Percentiles rank a stretch among this genome's conserved stretches.
phyloP scores from a whole-genome alignment of 2,329 filamentous ascomycete genomes.

The Fusarium sp. region DNA sequence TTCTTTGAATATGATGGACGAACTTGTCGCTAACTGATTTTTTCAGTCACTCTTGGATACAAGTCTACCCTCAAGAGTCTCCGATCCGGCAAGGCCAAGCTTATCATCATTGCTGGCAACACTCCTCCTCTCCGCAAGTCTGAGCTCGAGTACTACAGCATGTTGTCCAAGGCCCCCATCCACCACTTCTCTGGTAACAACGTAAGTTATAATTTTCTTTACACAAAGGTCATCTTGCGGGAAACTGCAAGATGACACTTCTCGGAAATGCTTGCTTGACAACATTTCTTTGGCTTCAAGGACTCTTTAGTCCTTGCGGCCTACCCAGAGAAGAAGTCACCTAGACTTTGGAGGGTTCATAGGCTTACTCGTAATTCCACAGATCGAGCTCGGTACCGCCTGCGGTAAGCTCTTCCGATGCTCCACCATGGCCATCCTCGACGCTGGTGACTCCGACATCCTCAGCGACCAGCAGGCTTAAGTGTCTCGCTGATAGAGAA shows the following conservation, averaged over 20 bases:
- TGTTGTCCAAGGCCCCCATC: slow-evolving; percentile 92
- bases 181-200: slow-evolving; percentile 99
- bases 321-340: slow-evolving; percentile 91
- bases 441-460: slow-evolving; percentile 99
- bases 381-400: slow-evolving; percentile 98
- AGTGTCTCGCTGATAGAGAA: slow-evolving; percentile 44
- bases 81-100: slow-evolving; percentile 97
- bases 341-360: slow-evolving; percentile 88
- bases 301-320: slow-evolving; percentile 52
- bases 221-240: slow-evolving; percentile 35
- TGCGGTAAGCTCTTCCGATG: slow-evolving; percentile 99
- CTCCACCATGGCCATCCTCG: slow-evolving; percentile 96
- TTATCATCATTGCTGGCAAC: slow-evolving; percentile 94
- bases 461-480: slow-evolving; percentile 80
- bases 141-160: slow-evolving; percentile 95
- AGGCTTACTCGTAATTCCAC: slow-evolving; percentile 68
- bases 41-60: slow-evolving; percentile 57
- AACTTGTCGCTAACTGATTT: slow-evolving; percentile 30
- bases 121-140: slow-evolving; percentile 97
- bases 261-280: slow-evolving; percentile 39
- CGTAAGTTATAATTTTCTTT: slow-evolving; percentile 73
- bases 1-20: neutral
- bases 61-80: slow-evolving; percentile 79
- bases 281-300: slow-evolving; percentile 43
- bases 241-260: slow-evolving; percentile 42